Conservation (phyloP, 345 rosid genomes). For the Linum lewisii region DNA sequence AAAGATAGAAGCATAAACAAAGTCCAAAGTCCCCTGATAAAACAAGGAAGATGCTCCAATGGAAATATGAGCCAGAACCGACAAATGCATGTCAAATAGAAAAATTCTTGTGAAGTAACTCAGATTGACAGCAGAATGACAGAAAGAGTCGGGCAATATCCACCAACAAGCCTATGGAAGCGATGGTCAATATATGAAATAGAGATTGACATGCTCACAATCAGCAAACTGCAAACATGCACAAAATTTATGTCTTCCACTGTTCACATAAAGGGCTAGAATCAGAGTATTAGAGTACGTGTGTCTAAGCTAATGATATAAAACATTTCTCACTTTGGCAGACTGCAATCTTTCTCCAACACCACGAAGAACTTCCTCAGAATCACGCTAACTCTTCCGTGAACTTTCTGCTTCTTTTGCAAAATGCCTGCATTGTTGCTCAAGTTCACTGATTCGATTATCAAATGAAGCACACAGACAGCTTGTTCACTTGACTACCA, state of each 20-base stretch:
- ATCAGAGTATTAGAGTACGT: background rate
- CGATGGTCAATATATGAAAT: too few relatives aligned
- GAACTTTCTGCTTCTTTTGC: conserved; percentile 33
- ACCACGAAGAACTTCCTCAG: conserved; percentile 35
- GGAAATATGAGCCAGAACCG: too few relatives aligned
- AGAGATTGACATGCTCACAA: too few relatives aligned
- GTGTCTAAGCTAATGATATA: background rate
- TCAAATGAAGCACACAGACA: conserved; percentile 85
- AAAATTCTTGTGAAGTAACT: background rate
- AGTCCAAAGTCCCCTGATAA: background rate
- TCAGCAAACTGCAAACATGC: too few relatives aligned
- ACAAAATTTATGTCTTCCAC: background rate
- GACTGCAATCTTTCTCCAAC: conserved; percentile 30
- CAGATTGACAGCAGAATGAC: background rate
- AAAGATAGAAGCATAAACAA: conserved; percentile 2
- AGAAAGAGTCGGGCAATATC: background rate
- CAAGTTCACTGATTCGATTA: conserved; percentile 59
- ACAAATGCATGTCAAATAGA: too few relatives aligned
- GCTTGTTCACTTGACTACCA: conserved; percentile 30
- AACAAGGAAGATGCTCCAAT: background rate
- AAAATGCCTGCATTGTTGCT: conserved; percentile 26
- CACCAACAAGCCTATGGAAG: background rate
- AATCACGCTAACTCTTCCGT: conserved; percentile 49
- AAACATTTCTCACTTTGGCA: conserved; percentile 40
- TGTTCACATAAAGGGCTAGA: background rate